phyloP scores from a whole-genome alignment of 768 basidiomycete genomes.

The Calocera cornea region DNA sequence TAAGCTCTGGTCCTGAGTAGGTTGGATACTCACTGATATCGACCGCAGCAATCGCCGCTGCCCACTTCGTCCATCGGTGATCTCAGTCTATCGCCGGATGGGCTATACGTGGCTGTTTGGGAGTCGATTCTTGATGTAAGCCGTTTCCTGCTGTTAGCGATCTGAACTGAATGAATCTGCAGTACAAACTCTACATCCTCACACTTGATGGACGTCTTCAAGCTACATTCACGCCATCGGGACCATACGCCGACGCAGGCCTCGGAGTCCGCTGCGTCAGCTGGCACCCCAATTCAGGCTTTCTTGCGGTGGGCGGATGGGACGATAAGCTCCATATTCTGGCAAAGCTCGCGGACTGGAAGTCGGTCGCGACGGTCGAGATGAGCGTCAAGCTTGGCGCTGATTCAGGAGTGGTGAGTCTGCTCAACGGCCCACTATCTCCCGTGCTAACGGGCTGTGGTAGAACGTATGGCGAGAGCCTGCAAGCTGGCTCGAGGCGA shows the following conservation, averaged over 20 bases:
- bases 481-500: slow-evolving; percentile 65
- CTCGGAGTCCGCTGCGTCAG: slow-evolving; percentile 64
- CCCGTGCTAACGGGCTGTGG: neutral
- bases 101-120: slow-evolving; percentile 66
- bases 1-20: slow-evolving; percentile 25
- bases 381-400: slow-evolving; percentile 37
- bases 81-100: slow-evolving; percentile 60
- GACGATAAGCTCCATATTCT: slow-evolving; percentile 80
- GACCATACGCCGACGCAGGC: slow-evolving; percentile 49
- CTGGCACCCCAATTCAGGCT: slow-evolving; percentile 81
- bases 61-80: slow-evolving; percentile 62
- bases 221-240: slow-evolving; percentile 49
- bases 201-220: slow-evolving; percentile 51
- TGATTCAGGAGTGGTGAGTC: slow-evolving; percentile 41
- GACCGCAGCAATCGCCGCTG: slow-evolving; percentile 61
- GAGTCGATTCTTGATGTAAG: slow-evolving; percentile 71
- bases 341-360: slow-evolving; percentile 58
- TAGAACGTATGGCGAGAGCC: slow-evolving; percentile 83
- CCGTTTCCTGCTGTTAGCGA: slow-evolving; percentile 9
- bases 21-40: neutral
- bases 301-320: slow-evolving; percentile 72
- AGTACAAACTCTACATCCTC: slow-evolving; percentile 68
- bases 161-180: neutral
- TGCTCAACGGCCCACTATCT: neutral
- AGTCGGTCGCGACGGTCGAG: slow-evolving; percentile 48